phyloP scores from a whole-genome alignment of 2,329 filamentous ascomycete genomes.

The Salinomyces thailandicus region DNA sequence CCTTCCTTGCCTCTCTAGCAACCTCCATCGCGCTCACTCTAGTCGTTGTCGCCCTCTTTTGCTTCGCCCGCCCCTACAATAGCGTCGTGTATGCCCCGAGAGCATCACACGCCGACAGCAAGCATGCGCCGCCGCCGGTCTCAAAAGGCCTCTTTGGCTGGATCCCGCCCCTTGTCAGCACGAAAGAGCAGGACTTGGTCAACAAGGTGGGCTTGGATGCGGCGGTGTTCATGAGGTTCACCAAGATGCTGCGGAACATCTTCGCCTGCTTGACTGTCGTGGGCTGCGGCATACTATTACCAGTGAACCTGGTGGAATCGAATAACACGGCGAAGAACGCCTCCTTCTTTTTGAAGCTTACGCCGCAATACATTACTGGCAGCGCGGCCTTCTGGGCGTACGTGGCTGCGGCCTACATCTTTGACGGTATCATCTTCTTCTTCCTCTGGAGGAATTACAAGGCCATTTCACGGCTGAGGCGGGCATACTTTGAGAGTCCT shows the following conservation, averaged over 20 bases:
- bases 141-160: slow-evolving; percentile 83
- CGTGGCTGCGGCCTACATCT: slow-evolving; percentile 50
- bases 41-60: slow-evolving; percentile 70
- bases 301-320: slow-evolving; percentile 49
- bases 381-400: slow-evolving; percentile 46
- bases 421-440: slow-evolving; percentile 63
- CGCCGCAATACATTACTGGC: slow-evolving; percentile 41
- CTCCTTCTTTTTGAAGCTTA: slow-evolving; percentile 46
- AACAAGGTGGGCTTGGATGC: slow-evolving; percentile 85
- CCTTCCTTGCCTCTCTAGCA: slow-evolving; percentile 67
- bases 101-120: slow-evolving; percentile 81
- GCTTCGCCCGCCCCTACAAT: slow-evolving; percentile 81
- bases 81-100: slow-evolving; percentile 89
- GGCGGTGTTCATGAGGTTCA: slow-evolving; percentile 78
- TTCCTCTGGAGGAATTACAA: slow-evolving; percentile 90
- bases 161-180: slow-evolving; percentile 66
- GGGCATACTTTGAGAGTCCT: slow-evolving; percentile 69
- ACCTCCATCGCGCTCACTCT: slow-evolving; percentile 68
- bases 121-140: slow-evolving; percentile 76
- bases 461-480: slow-evolving; percentile 58
- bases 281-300: slow-evolving; percentile 68
- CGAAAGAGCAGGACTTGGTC: slow-evolving; percentile 65
- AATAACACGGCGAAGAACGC: slow-evolving; percentile 17
- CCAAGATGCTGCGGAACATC: slow-evolving; percentile 84
- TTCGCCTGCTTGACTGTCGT: slow-evolving; percentile 63